Base-by-base conservation (phyloP, 23 red algal genomes). In the Chondrus crispus region DNA sequence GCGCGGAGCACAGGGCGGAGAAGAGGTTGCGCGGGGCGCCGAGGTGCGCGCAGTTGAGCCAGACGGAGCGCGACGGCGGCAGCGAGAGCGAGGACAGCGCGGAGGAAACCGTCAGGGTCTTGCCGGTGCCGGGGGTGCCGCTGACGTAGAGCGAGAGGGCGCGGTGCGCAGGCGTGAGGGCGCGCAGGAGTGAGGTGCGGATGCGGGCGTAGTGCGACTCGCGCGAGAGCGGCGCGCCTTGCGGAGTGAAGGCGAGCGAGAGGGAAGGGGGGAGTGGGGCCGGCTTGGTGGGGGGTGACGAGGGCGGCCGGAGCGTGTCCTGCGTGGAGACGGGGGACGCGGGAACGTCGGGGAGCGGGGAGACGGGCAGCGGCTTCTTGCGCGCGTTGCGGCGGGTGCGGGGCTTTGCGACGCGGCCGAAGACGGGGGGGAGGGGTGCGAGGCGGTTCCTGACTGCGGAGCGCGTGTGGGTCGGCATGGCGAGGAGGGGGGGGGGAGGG, bases 41-140 rank as follows among this genome's bases (percentile, higher is more conserved):
- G 20, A 92, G 50, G 46, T 83, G 73, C 3, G 77, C 89, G 43
- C 89, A 92, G 38, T 92, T 92, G 39, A 92, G 40, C 39, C 55
- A 75, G 5, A 92, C 75, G 24, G 33, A 9, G 14, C 66, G 33
- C 51, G 86, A 58, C 40, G 16, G 0, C 32, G 86, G 29, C 3
- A 48, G 44, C 14, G 66, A 53, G 26, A 68, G 71, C 14, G 50
- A 69, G 8, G 33, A 41, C n/a, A 82, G 73, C 4, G 55, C 93
- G 45, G 57, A 55, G 2, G 78, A 64, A 20, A 96, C 95, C 1
- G 74, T 81, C 33, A 89, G 64, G 2, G 95, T 90, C 64, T 96
- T 96, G 37, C 95, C 95, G 18, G 82, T 88, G 10, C 95, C 95
- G 32, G 95, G 95, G n/a, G 91, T 79, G 2, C 95, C 95, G 39